A percentile compares a stretch with the other conserved stretches of the same genome.
Evolutionary conservation across 108 stramenopile genomes (phyloP).

Genomic region (Nitzschia sp.): DNA sequence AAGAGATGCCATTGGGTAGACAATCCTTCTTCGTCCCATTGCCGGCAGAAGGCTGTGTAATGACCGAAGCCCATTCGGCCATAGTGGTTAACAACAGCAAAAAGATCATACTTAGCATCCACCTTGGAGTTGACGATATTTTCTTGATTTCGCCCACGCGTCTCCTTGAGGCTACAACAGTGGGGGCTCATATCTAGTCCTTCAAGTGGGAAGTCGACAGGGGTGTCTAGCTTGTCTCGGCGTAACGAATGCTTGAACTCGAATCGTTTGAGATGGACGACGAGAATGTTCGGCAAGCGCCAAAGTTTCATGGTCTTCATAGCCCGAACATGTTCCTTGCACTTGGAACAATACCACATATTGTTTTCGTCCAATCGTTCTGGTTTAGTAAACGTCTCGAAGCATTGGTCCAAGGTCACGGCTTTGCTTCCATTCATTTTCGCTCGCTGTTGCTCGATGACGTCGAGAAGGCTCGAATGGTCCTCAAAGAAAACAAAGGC

Average conservation of each 20-base stretch:
- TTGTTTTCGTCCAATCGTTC: constrained; percentile 92
- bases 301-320: constrained; percentile 95
- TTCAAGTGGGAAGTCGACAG: constrained; percentile 90
- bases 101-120: constrained; percentile 92
- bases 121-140: constrained; percentile 55
- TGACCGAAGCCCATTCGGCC: constrained; percentile 97
- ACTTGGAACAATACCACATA: constrained; percentile 88
- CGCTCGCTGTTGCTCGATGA: constrained; percentile 10
- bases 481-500: constrained; percentile 31
- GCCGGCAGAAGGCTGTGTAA: constrained; percentile 91
- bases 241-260: constrained; percentile 75
- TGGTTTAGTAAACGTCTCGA: constrained; percentile 71
- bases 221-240: constrained; percentile 88
- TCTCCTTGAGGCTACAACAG: constrained; percentile 28
- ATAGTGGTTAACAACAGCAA: constrained; percentile 94
- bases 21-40: constrained; percentile 61
- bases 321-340: constrained; percentile 89
- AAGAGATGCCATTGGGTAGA: constrained; percentile 63
- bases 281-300: constrained; percentile 91
- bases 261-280: constrained; percentile 97
- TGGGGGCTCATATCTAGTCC: constrained; percentile 74
- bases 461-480: constrained; percentile 37
- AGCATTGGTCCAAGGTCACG: constrained; percentile 76
- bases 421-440: constrained; percentile 30
- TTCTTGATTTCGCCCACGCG: neutral